phyloP scores from a whole-genome alignment of 352 stramenopile genomes.

The Phytophthora tentaculata region DNA sequence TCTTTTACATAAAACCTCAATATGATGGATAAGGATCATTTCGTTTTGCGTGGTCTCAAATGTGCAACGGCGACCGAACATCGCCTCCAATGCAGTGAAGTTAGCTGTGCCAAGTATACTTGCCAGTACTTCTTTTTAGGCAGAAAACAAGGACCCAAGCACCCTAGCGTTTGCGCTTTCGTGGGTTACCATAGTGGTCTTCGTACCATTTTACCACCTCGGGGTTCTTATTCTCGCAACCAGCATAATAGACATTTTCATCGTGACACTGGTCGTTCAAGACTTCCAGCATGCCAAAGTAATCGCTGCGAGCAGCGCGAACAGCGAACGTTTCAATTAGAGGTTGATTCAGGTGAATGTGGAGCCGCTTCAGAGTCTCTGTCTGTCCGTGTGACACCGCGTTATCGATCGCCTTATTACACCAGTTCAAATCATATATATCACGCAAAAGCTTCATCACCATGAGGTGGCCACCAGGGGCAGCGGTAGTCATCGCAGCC shows the following conservation, averaged over 20 bases:
- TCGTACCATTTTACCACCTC: slow-evolving; percentile 23
- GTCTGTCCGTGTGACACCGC: slow-evolving; percentile 17
- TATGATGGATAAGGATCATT: no score
- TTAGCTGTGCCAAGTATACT: no score
- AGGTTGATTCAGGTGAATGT: slow-evolving; percentile 19
- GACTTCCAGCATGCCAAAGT: slow-evolving; percentile 29
- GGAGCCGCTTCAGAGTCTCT: slow-evolving; percentile 27
- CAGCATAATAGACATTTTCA: neutral
- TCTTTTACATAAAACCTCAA: no score
- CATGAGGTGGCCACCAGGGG: slow-evolving; percentile 9
- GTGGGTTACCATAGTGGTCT: slow-evolving; percentile 12
- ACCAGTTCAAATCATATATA: slow-evolving; percentile 24
- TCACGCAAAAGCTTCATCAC: slow-evolving; percentile 31
- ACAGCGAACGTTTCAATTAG: neutral
- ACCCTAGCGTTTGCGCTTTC: slow-evolving; percentile 7
- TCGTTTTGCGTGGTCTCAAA: no score
- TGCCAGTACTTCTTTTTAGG: no score
- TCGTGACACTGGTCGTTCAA: slow-evolving; percentile 6
- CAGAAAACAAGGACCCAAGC: no score
- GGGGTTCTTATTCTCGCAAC: slow-evolving; percentile 3
- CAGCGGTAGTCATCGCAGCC: slow-evolving; percentile 8
- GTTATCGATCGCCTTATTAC: slow-evolving; percentile 16
- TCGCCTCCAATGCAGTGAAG: no score
- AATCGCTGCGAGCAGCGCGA: slow-evolving; percentile 4
- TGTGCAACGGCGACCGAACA: no score